Evolutionary conservation across 805 yeast genomes (phyloP), one percentile per base, ranked within the genome.

Genomic region (Kluyveromyces nonfermentans): DNA sequence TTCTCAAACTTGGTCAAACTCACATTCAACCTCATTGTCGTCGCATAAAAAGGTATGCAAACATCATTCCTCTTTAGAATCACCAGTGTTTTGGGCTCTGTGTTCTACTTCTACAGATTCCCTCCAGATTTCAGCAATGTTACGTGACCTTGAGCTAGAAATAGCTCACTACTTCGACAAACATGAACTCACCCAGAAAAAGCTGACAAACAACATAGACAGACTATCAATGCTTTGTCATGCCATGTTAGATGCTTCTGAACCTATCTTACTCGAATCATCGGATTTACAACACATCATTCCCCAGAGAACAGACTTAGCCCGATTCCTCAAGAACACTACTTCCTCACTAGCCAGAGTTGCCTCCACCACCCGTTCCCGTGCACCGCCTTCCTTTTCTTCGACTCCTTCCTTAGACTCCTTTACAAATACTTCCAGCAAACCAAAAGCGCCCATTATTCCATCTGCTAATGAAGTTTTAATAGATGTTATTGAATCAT

Each of bases 391-490:
- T 36, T 36, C 39, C 14, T 22, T 20, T 14, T 36, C 39, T 6
- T 36, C 39, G 2, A 17, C n/a, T 36, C 21, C 39, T 20, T 36
- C 39, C 15, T 36, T 36, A 18, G 15, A 36, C 15, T 17, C 17
- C 10, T 19, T 32, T 10, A n/a, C 18, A 7, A 17, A 17, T 18
- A 15, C 34, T 9, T 30, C 41, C 7, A 65, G 68, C 7, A 58
- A 55, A 7, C 95, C 96, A 1, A 70, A 76, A 38, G 58, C 80
- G 4, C 74, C 78, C 49, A 82, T 84, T n/a, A 75, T 73, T 50
- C 78, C 85, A 59, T 73, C 85, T 3, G 80, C 80, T 50, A 87
- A 90, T 61, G 97, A 90, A 62, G 71, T 90, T 62, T 87, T 80
- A 59, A 82, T 90, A 7, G 97, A 93, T 62, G 59, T 93, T 5